phyloP scores from a whole-genome alignment of 2,329 filamentous ascomycete species.

The Penicillium capsulatum region DNA sequence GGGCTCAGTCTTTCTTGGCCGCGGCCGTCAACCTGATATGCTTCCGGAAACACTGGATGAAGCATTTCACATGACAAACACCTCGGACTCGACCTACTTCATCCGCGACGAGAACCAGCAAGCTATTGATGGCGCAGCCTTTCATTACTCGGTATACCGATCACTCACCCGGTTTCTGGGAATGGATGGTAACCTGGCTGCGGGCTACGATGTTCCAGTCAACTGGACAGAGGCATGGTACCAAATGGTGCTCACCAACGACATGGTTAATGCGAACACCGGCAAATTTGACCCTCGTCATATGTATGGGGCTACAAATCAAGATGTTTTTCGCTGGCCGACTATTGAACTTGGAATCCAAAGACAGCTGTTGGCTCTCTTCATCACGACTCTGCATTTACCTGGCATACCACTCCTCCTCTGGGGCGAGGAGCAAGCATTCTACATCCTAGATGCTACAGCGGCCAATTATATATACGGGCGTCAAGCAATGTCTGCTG shows the following conservation, averaged over 20 bases:
- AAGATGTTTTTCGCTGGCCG: conserved; percentile 64
- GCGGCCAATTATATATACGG: conserved; percentile 63
- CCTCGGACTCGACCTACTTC: conserved; percentile 44
- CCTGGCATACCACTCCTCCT: conserved; percentile 58
- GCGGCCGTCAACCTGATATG: conserved; percentile 56
- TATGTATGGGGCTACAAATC: conserved; percentile 62
- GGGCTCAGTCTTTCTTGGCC: conserved; percentile 59
- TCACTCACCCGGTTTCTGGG: conserved; percentile 59
- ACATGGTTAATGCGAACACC: conserved; percentile 58
- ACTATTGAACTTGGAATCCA: conserved; percentile 55
- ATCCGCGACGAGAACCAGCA: conserved; percentile 51
- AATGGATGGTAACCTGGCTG: conserved; percentile 54
- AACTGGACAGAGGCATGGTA: conserved; percentile 57
- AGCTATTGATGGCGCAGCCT: conserved; percentile 58
- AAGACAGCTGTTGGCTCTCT: conserved; percentile 55
- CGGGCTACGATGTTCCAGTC: conserved; percentile 51
- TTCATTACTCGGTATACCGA: conserved; percentile 62
- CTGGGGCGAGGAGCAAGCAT: conserved; percentile 64
- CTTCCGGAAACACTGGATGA: conserved; percentile 45
- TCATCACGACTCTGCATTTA: conserved; percentile 56
- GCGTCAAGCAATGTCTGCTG: conserved; percentile 58
- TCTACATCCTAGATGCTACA: conserved; percentile 61
- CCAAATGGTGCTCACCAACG: conserved; percentile 55
- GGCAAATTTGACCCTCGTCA: conserved; percentile 61
- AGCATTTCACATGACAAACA: conserved; percentile 49